Conservation (phyloP, 2,329 filamentous ascomycete species). For the Arthrobotrys conoides region DNA sequence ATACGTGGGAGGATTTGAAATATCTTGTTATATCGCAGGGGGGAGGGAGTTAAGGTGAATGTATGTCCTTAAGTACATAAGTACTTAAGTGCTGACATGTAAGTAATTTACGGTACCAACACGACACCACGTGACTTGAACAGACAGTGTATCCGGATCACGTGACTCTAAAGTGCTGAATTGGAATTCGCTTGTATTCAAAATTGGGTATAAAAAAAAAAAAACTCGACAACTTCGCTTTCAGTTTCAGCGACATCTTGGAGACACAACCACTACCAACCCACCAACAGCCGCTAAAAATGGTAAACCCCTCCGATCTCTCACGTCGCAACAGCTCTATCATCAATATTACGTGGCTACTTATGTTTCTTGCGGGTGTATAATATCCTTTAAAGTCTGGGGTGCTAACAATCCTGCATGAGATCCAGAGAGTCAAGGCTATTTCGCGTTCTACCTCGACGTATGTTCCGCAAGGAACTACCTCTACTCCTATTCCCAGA, state of each 20-base stretch:
- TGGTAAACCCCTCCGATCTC: neutral
- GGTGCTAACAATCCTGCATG: neutral
- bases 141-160: neutral
- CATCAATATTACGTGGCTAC: neutral
- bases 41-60: too few relatives aligned
- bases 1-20: neutral
- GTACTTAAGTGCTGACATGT: too few relatives aligned
- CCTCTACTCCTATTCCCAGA: slow-evolving; percentile 76
- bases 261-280: neutral
- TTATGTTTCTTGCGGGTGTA: neutral
- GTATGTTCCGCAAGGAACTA: slow-evolving; percentile 77
- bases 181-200: too few relatives aligned
- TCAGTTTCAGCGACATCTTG: neutral
- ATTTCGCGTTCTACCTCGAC: slow-evolving; percentile 77
- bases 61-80: too few relatives aligned
- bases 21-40: neutral
- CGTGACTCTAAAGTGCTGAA: neutral
- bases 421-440: slow-evolving; percentile 74
- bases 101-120: too few relatives aligned
- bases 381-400: too few relatives aligned
- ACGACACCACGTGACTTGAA: neutral
- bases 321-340: neutral
- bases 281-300: neutral
- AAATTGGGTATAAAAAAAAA: too few relatives aligned
- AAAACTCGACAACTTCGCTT: neutral